Conservation (phyloP, 1,139 yeast species). For the Debaryomyces nepalensis region DNA sequence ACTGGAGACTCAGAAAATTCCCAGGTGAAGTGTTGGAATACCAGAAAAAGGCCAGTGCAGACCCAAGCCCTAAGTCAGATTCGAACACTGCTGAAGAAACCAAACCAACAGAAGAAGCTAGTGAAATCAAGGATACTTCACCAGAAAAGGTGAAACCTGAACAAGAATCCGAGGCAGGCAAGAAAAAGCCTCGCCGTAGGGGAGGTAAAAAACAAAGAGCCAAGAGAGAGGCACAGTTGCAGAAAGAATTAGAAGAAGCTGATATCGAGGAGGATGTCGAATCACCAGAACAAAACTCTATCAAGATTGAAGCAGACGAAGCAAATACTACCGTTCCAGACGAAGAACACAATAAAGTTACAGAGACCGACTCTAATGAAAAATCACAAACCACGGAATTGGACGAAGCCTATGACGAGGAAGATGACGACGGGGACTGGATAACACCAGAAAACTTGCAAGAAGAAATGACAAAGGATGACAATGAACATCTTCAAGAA, state of each 20-base stretch:
- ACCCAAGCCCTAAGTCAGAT: conserved; percentile 13
- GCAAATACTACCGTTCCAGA: too few relatives aligned
- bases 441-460: conserved; percentile 85
- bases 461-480: conserved; percentile 69
- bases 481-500: conserved; percentile 49
- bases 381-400: conserved; percentile 19
- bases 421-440: conserved; percentile 92
- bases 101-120: conserved; percentile 28
- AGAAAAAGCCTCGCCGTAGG: conserved; percentile 57
- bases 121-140: too few relatives aligned
- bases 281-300: too few relatives aligned
- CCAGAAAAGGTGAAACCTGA: conserved; percentile 27
- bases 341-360: too few relatives aligned
- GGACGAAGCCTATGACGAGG: conserved; percentile 55
- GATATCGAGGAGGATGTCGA: conserved; percentile 17
- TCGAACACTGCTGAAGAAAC: conserved; percentile 19
- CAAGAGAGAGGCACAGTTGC: conserved; percentile 49
- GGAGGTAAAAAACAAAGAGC: conserved; percentile 68
- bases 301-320: too few relatives aligned
- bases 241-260: conserved; percentile 27
- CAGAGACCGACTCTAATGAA: too few relatives aligned
- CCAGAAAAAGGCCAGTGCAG: conserved; percentile 15
- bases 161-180: conserved; percentile 13
- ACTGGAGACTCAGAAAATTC: conserved; percentile 65
- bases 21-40: conserved; percentile 62